phyloP scores from a whole-genome alignment of 2,329 filamentous ascomycete species.

The Diplodia scrobiculata region DNA sequence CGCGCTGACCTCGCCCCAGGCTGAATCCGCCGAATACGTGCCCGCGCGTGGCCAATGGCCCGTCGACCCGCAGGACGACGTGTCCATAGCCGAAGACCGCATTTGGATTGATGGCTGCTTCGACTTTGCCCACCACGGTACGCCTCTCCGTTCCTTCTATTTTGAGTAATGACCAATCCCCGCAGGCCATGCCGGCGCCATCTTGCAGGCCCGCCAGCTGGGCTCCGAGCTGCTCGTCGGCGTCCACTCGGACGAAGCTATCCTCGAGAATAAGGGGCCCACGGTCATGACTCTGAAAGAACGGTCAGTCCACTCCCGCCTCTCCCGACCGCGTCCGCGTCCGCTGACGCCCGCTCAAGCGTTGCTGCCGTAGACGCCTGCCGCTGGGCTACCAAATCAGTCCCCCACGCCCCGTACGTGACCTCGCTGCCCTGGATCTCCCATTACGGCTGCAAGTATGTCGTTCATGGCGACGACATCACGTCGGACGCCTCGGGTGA shows the following conservation, averaged over 20 bases:
- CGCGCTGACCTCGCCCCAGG: conserved; percentile 6
- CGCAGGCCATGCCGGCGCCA: conserved; percentile 88
- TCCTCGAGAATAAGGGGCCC: conserved; percentile 94
- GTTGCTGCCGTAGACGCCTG: conserved; percentile 90
- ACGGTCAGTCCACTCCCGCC: conserved; percentile 56
- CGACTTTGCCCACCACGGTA: conserved; percentile 97
- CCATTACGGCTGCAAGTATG: conserved; percentile 92
- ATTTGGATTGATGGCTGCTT: conserved; percentile 99
- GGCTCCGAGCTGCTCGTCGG: conserved; percentile 87
- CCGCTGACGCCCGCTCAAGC: conserved; percentile 50
- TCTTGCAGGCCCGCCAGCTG: conserved; percentile 91
- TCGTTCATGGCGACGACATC: conserved; percentile 96
- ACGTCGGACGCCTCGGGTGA: conserved; percentile 91
- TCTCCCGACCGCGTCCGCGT: conserved; percentile 30
- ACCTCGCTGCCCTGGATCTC: conserved; percentile 91
- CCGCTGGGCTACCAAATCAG: conserved; percentile 84
- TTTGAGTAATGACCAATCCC: conserved; percentile 31
- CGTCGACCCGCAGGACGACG: conserved; percentile 64
- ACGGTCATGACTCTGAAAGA: conserved; percentile 95
- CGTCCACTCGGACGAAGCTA: conserved; percentile 93
- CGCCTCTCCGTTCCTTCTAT: conserved; percentile 13
- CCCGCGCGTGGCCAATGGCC: conserved; percentile 63
- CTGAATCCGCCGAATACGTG: conserved; percentile 44
- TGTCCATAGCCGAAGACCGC: conserved; percentile 64
- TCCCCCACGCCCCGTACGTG: conserved; percentile 89